These are phyloP conservation scores for Cytidiella melzeri DNA, from an alignment of 768 basidiomycete species.

Conservation along the genomic window DNA sequence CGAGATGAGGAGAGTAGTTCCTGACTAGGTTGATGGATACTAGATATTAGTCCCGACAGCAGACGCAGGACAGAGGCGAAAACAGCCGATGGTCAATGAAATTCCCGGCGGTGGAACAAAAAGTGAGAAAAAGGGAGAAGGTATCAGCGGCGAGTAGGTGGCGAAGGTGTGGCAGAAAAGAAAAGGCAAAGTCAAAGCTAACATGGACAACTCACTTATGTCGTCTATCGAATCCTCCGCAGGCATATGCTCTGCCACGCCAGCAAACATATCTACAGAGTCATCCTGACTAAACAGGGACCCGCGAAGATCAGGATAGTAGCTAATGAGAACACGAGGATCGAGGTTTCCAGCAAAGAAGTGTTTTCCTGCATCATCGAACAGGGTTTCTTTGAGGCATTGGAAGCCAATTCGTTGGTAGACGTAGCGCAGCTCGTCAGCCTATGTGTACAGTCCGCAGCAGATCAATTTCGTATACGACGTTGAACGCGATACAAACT, in stretches of 20 bases:
- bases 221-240: constrained; percentile 67
- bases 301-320: constrained; percentile 74
- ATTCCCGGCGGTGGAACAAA: constrained; percentile 17
- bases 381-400: constrained; percentile 71
- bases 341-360: constrained; percentile 80
- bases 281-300: constrained; percentile 50
- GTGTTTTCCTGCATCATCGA: constrained; percentile 76
- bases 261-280: constrained; percentile 64
- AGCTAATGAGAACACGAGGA: constrained; percentile 73
- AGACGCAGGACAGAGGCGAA: constrained; percentile 27
- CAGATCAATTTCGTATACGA: background rate
- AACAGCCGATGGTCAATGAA: constrained; percentile 6
- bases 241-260: constrained; percentile 68
- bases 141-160: constrained; percentile 8
- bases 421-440: constrained; percentile 68
- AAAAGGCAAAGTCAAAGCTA: constrained; percentile 10
- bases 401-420: constrained; percentile 81
- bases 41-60: constrained; percentile 62
- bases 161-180: constrained; percentile 3
- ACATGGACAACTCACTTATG: constrained; percentile 63
- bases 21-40: constrained; percentile 86
- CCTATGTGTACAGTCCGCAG: constrained; percentile 28
- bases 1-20: constrained; percentile 86
- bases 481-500: constrained; percentile 4
- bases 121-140: constrained; percentile 1